Base-by-base conservation (phyloP, 345 rosid genomes). In the Syzygium aromaticum region DNA sequence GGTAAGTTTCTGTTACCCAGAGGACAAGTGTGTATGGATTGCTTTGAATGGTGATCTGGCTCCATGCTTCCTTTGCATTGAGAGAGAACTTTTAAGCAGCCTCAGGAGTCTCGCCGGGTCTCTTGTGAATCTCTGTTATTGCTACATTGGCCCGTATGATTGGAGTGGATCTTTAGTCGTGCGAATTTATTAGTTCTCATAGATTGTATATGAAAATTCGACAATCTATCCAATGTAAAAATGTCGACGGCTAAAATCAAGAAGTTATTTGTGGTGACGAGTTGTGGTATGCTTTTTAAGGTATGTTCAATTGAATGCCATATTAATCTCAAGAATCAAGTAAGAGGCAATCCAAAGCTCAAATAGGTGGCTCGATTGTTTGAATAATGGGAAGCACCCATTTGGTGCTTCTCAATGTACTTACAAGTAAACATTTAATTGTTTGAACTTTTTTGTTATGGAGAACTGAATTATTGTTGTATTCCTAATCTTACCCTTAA, bases 1-100 rank as follows among this genome's bases (percentile, higher is more conserved):
- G 86, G 99, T 98, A 95, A 96, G 99, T 94, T 8, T 87, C 78
- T 57, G 3, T 43, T 11, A 51, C 57, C 5, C 5, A 51, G 27
- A 11, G 59, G 46, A 84, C 5, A 52, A 25, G 49, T 54, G 19
- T 84, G 16, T 54, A 33, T 40, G 22, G 54, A 83, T 13, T 83
- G 56, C 63, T 54, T 54, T 21, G 25, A 84, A 14, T 84, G 82
- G 14, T 73, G 49, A 5, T 38, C 82, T 73, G 27, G 27, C 82
- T 53, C 57, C 57, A 51, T 52, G 43, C 57, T 52, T 84, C 3
- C 11, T 27, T 84, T 84, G 63, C 46, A 33, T 17, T n/a, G 11
- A 84, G 40, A 54, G 59, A 73, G 4, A 21, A 38, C 49, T 73
- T 38, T 73, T 10, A 73, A 57, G 82, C 14, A 38, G 82, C 82